Evolutionary conservation across 2,329 filamentous ascomycete genomes (phyloP).

Genomic region (Diaporthe aspalathi): DNA sequence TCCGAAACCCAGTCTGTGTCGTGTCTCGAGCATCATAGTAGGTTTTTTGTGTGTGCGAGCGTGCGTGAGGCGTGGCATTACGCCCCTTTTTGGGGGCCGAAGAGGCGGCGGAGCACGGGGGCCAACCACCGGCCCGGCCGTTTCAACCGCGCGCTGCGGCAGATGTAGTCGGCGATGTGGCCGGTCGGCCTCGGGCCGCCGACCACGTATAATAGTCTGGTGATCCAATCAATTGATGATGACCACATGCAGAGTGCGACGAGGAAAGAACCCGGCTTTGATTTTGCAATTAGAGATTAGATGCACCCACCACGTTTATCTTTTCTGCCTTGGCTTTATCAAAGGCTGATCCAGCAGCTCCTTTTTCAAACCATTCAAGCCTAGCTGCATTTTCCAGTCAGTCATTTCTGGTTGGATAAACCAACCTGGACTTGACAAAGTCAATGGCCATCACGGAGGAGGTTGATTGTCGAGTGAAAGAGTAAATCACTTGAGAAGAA

Average conservation of each 20-base stretch:
- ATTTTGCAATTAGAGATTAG: background rate
- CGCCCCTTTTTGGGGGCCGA: background rate
- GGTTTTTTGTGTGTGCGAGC: background rate
- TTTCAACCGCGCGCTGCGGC: conserved; percentile 20
- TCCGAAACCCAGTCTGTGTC: conserved; percentile 16
- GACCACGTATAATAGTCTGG: background rate
- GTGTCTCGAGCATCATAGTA: background rate
- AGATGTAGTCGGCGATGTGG: background rate
- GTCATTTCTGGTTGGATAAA: no score
- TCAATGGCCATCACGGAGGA: background rate
- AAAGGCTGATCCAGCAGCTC: background rate
- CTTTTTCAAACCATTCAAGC: background rate
- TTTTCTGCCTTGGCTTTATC: background rate
- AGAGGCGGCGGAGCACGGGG: background rate
- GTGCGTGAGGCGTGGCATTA: no score
- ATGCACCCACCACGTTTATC: background rate
- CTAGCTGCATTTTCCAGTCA: background rate
- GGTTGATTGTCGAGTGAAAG: no score
- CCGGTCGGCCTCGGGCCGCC: background rate
- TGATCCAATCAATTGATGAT: background rate
- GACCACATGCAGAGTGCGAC: background rate
- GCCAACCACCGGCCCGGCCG: conserved; percentile 2
- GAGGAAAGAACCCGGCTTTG: no score
- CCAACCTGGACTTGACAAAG: background rate
- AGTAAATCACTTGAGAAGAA: background rate